phyloP scores from a whole-genome alignment of 345 rosid species.

The Linum tenue region DNA sequence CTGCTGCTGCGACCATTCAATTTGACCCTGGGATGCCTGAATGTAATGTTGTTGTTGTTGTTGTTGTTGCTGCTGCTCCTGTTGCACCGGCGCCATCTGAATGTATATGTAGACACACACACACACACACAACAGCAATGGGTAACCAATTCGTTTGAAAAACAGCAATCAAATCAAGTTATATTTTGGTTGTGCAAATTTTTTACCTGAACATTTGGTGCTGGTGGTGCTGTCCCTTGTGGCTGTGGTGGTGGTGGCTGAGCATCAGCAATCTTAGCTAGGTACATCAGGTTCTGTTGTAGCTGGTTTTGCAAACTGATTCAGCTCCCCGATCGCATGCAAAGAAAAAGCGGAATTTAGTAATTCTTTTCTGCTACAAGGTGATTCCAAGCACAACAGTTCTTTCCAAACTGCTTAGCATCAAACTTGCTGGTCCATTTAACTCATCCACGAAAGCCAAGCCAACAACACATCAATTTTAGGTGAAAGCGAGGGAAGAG shows the following conservation, averaged over 20 bases:
- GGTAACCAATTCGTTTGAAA: too few species aligned
- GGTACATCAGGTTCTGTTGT: conserved; percentile 31
- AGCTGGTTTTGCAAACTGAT: conserved; percentile 32
- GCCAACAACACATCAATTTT: too few species aligned
- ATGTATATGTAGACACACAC: conserved; percentile 6
- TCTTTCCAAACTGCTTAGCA: too few species aligned
- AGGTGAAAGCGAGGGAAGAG: too few species aligned
- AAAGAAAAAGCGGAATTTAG: not conserved
- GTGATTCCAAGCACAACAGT: not conserved
- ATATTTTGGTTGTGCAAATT: not conserved
- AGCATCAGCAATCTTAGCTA: conserved; percentile 31
- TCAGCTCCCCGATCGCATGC: not conserved
- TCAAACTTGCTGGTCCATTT: too few species aligned
- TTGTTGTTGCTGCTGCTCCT: conserved; percentile 14
- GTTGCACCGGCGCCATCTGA: conserved; percentile 13
- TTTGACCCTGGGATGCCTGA: conserved; percentile 18
- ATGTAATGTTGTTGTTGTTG: not conserved
- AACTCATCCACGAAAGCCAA: too few species aligned
- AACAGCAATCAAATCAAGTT: too few species aligned
- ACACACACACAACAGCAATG: not conserved
- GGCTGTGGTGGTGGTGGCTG: conserved; percentile 25
- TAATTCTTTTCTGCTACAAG: not conserved
- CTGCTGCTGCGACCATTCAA: conserved; percentile 3
- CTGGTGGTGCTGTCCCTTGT: conserved; percentile 14
- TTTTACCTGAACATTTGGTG: conserved; percentile 17